Base-by-base conservation (phyloP, 2,329 filamentous ascomycete species). In the Talaromyces piceae region DNA sequence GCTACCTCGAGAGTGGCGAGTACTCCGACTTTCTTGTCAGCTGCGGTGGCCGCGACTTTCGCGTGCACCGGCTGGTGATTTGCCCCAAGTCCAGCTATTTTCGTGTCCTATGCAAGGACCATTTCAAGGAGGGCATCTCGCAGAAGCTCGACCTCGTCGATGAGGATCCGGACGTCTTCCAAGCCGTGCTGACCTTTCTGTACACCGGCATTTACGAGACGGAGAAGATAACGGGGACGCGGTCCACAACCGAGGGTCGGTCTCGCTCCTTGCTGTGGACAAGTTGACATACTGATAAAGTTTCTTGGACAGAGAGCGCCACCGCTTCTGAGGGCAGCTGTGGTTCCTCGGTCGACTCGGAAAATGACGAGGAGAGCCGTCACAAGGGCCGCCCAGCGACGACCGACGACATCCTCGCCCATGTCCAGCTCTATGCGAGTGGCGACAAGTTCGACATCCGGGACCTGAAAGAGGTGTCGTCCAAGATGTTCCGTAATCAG, bases 71-170 rank as follows among this genome's bases (percentile, higher is more conserved):
- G 0, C 58, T 61, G 23, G 58, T 73, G 13, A 56, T 72, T 4
- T 72, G 68, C 51, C 43, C 63, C 0, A 64, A 69, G 45, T 72
- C 66, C 1, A 25, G 57, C 27, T 65, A 64, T 18, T 72, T 71
- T 47, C 60, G 61, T 8, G 54, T 46, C 9, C 62, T 65, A 4
- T 56, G 67, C 41, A 49, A 54, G 22, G 55, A 46, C 1, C 51
- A 49, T 0, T 66, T 70, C 33, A 59, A 59, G 51, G 70, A 55
- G 13, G 51, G 51, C 13, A 53, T 50, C 26, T 48, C 47, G 12
- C 47, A 53, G 45, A 45, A 46, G 7, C 30, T 55, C 1, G 45
- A 50, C 2, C 45, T 55, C 6, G 51, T 50, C 12, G 54, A 55
- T n/a, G 51, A 53, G 39, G 47, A 54, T 26, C 54, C 54, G 2